Percentiles rank a stretch among this genome's conserved stretches.
Evolutionary conservation across 257 asterid species (phyloP).

Genomic region (Plantago major): DNA sequence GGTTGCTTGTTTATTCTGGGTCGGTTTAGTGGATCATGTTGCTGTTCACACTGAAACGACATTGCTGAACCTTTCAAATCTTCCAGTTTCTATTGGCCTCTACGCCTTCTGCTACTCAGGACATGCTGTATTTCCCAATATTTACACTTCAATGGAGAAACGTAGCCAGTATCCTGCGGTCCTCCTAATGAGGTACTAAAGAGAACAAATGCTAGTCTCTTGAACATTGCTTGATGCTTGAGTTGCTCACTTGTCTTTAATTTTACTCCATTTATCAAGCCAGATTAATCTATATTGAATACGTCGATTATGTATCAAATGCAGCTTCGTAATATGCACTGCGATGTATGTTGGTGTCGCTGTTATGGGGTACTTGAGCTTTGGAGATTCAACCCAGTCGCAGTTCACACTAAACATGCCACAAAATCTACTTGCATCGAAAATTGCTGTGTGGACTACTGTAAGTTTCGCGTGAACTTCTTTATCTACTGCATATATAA

Average conservation of each 20-base stretch:
- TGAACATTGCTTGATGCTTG: neutral
- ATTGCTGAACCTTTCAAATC: constrained; percentile 61
- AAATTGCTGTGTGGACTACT: constrained; percentile 93
- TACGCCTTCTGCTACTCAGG: constrained; percentile 96
- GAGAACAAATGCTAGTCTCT: neutral
- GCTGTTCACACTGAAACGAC: constrained; percentile 47
- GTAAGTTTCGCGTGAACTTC: constrained; percentile 32
- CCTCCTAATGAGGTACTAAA: constrained; percentile 81
- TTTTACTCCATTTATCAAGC: neutral
- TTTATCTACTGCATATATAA: neutral
- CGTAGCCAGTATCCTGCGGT: constrained; percentile 73
- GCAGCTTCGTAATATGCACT: constrained; percentile 82
- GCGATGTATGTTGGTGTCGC: constrained; percentile 72
- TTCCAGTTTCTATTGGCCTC: constrained; percentile 94
- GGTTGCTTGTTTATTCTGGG: constrained; percentile 78
- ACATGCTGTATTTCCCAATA: constrained; percentile 92
- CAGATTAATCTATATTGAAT: neutral
- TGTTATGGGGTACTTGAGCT: constrained; percentile 77
- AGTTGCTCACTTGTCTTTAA: neutral
- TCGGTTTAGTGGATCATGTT: constrained; percentile 71
- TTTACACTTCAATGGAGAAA: constrained; percentile 80
- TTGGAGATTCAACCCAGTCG: constrained; percentile 69
- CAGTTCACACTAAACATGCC: constrained; percentile 98
- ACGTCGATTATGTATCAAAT: neutral
- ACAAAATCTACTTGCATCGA: constrained; percentile 60